Evolutionary conservation across 2,329 filamentous ascomycete species (phyloP).

Genomic region (Microsporum ferrugineum): DNA sequence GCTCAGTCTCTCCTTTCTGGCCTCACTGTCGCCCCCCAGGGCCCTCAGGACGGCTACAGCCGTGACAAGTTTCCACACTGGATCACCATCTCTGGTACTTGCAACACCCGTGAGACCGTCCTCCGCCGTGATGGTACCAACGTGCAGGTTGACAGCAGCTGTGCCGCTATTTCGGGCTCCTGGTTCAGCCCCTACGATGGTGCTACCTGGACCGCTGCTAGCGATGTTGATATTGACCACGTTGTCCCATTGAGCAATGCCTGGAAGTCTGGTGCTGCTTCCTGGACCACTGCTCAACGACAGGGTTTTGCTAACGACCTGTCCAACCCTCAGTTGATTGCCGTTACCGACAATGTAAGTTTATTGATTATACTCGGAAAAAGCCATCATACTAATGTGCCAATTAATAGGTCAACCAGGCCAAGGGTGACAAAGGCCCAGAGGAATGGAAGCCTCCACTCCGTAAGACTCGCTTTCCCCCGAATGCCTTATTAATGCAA

Average conservation of each 20-base stretch:
- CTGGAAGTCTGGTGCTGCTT: constrained; percentile 64
- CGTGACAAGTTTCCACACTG: constrained; percentile 62
- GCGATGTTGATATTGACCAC: constrained; percentile 71
- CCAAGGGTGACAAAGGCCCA: constrained; percentile 62
- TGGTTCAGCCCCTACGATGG: constrained; percentile 69
- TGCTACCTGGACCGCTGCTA: constrained; percentile 54
- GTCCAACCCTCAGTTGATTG: constrained; percentile 61
- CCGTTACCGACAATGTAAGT: constrained; percentile 56
- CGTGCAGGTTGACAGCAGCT: constrained; percentile 49
- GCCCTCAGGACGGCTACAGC: constrained; percentile 47
- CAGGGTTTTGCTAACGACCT: constrained; percentile 67
- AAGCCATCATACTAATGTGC: neutral
- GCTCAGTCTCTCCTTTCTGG: constrained; percentile 48
- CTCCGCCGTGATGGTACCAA: constrained; percentile 60
- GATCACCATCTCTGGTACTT: constrained; percentile 53
- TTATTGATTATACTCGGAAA: neutral
- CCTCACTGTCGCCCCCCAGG: constrained; percentile 47
- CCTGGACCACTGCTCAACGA: constrained; percentile 59
- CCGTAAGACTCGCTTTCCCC: constrained; percentile 26
- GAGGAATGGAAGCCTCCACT: constrained; percentile 67
- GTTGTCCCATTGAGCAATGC: constrained; percentile 71
- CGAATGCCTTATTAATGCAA: neutral
- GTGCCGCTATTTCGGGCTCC: constrained; percentile 51
- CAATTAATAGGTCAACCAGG: constrained; percentile 45
- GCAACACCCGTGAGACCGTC: constrained; percentile 63